Evolutionary conservation across 2,329 filamentous ascomycete genomes (phyloP).

Genomic region (Clonostachys byssicola): DNA sequence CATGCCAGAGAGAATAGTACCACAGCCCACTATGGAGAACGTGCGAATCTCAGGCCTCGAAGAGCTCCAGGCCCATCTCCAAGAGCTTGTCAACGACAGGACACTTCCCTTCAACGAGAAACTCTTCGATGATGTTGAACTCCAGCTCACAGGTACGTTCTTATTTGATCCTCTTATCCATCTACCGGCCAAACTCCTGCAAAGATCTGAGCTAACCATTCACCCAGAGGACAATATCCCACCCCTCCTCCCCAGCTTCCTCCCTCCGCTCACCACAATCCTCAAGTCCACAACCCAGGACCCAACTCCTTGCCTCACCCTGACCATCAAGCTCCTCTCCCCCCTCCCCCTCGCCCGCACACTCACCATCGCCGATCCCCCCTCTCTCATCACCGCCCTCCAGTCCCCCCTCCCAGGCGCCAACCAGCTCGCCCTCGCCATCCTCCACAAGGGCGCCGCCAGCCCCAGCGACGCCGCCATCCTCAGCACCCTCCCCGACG

Average conservation of each 20-base stretch:
- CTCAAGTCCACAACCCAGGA: slow-evolving; percentile 47
- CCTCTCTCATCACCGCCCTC: slow-evolving; percentile 46
- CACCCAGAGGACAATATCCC: slow-evolving; percentile 23
- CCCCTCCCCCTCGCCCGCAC: slow-evolving; percentile 47
- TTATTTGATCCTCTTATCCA: background rate
- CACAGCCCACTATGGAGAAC: slow-evolving; percentile 30
- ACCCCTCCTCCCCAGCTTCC: slow-evolving; percentile 44
- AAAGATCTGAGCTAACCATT: background rate
- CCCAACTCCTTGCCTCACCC: slow-evolving; percentile 42
- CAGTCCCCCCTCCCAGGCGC: slow-evolving; percentile 49
- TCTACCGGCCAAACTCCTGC: background rate
- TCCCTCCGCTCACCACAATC: slow-evolving; percentile 48
- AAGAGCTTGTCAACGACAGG: slow-evolving; percentile 39
- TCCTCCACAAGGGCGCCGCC: slow-evolving; percentile 50
- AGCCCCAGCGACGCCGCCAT: slow-evolving; percentile 43
- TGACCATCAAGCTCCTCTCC: slow-evolving; percentile 51
- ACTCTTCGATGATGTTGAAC: slow-evolving; percentile 54
- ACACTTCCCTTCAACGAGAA: slow-evolving; percentile 36
- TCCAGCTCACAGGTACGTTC: slow-evolving; percentile 48
- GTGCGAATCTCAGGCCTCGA: slow-evolving; percentile 45
- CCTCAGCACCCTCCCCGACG: slow-evolving; percentile 40
- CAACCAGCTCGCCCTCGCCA: slow-evolving; percentile 51
- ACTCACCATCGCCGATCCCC: slow-evolving; percentile 45
- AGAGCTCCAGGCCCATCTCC: slow-evolving; percentile 50
- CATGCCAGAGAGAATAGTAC: slow-evolving; percentile 25